Percentiles rank a stretch among this genome's conserved stretches.
phyloP scores from a whole-genome alignment of 2,329 filamentous ascomycete species.

The Phyllosticta citrichinensis region DNA sequence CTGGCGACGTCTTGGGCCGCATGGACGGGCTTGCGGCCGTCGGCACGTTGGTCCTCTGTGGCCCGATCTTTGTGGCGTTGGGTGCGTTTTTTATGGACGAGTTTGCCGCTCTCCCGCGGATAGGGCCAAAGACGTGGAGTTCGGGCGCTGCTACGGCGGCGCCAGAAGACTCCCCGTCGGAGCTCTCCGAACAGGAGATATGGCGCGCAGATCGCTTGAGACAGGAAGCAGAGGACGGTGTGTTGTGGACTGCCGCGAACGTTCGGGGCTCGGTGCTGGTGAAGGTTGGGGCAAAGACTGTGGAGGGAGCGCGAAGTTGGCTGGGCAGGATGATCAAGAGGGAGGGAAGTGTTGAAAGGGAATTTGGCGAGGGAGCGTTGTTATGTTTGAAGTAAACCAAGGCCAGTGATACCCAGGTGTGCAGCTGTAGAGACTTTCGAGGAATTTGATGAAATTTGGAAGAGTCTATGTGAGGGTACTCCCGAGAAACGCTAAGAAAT shows the following conservation, averaged over 20 bases:
- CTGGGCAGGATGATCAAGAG: slow-evolving; percentile 62
- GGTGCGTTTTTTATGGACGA: slow-evolving; percentile 68
- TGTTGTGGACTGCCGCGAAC: slow-evolving; percentile 30
- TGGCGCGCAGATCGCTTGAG: slow-evolving; percentile 43
- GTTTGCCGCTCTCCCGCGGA: slow-evolving; percentile 67
- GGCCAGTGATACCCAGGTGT: not conserved
- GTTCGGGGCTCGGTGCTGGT: slow-evolving; percentile 66
- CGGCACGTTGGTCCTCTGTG: slow-evolving; percentile 76
- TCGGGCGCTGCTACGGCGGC: slow-evolving; percentile 16
- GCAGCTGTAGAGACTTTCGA: not conserved
- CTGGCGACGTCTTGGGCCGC: slow-evolving; percentile 30
- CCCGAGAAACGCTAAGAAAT: not conserved
- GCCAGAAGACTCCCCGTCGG: slow-evolving; percentile 20
- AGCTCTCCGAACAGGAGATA: slow-evolving; percentile 32
- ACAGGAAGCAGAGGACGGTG: slow-evolving; percentile 40
- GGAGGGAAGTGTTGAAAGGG: slow-evolving; percentile 59
- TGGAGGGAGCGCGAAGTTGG: slow-evolving; percentile 76
- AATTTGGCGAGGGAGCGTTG: slow-evolving; percentile 73
- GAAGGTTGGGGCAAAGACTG: slow-evolving; percentile 75
- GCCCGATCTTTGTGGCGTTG: slow-evolving; percentile 55
- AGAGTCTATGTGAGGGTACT: not conserved
- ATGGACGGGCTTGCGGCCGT: slow-evolving; percentile 71
- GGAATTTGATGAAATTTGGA: not conserved
- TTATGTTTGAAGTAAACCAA: slow-evolving; percentile 45
- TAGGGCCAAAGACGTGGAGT: slow-evolving; percentile 72